Conservation (phyloP, 73 alveolate species). For the Diophrys appendiculata region DNA sequence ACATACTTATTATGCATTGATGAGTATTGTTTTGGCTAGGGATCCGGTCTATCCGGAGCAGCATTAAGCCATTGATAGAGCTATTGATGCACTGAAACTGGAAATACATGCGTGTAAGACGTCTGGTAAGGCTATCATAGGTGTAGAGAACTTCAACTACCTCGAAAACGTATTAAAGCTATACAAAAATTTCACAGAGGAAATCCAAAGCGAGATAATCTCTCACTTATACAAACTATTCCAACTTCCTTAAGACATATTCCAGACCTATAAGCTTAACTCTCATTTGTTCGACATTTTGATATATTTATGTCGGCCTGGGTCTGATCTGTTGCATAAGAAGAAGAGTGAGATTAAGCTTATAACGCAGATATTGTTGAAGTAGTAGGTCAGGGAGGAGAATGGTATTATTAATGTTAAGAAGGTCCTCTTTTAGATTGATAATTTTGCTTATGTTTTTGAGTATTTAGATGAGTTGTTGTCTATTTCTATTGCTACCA, state of each 20-base stretch:
- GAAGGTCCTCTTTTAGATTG: neutral
- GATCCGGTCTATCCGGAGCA: neutral
- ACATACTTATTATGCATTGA: neutral
- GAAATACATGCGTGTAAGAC: too few species aligned
- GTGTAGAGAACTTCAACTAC: too few species aligned
- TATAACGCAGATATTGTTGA: neutral
- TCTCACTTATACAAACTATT: neutral
- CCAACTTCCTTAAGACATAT: too few species aligned
- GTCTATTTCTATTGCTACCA: neutral
- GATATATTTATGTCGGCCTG: too few species aligned
- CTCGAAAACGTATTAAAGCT: neutral
- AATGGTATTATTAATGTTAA: neutral
- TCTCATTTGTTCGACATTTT: too few species aligned
- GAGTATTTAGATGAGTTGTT: neutral
- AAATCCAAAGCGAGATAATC: neutral
- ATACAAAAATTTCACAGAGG: neutral
- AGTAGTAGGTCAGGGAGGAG: neutral
- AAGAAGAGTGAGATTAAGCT: neutral
- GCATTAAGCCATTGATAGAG: neutral
- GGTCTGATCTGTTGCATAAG: too few species aligned
- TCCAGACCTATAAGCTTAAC: too few species aligned
- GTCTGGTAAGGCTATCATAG: too few species aligned
- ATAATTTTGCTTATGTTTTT: neutral
- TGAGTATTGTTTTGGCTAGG: neutral
- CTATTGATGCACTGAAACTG: neutral